Evolutionary conservation across 768 basidiomycete genomes (phyloP).

Genomic region (Tylopilus sp.): DNA sequence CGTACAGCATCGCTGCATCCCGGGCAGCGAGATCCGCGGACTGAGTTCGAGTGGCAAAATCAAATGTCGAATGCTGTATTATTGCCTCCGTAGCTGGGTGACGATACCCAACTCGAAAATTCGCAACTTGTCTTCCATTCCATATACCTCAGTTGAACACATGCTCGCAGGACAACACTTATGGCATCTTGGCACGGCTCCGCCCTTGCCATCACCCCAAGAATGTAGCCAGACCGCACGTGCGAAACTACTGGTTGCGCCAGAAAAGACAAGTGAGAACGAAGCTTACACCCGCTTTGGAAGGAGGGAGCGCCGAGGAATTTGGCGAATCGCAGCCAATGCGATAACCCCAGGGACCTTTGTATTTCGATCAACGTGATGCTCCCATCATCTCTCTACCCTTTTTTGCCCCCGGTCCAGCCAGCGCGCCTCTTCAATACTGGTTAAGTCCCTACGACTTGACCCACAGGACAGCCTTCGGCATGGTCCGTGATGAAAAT

Average conservation of each 20-base stretch:
- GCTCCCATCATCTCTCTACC: not conserved
- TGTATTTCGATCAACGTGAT: slow-evolving; percentile 9
- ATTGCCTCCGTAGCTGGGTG: slow-evolving; percentile 9
- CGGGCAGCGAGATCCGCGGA: slow-evolving; percentile 20
- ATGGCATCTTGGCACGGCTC: slow-evolving; percentile 2
- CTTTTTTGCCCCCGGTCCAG: slow-evolving; percentile 1
- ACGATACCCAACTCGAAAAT: slow-evolving; percentile 4
- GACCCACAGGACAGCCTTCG: not conserved
- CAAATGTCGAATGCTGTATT: slow-evolving; percentile 14
- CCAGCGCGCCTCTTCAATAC: not conserved
- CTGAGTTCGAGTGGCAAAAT: not conserved
- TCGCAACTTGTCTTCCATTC: slow-evolving; percentile 14
- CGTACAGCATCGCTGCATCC: slow-evolving; percentile 11
- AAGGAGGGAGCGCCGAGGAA: slow-evolving; percentile 18
- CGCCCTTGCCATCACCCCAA: slow-evolving; percentile 3
- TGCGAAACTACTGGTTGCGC: not conserved
- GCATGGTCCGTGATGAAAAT: not conserved
- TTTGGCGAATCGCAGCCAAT: slow-evolving; percentile 1
- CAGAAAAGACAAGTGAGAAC: slow-evolving; percentile 3
- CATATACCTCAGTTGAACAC: slow-evolving; percentile 6
- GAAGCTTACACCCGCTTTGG: slow-evolving; percentile 8
- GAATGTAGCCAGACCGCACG: slow-evolving; percentile 7
- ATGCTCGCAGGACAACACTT: not conserved
- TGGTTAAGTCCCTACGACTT: not conserved
- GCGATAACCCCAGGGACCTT: slow-evolving; percentile 8